A percentile compares a stretch with the other conserved stretches of the same genome.
Evolutionary conservation across 768 basidiomycete genomes (phyloP).

Genomic region (Xerocomus brunneocitrinus): DNA sequence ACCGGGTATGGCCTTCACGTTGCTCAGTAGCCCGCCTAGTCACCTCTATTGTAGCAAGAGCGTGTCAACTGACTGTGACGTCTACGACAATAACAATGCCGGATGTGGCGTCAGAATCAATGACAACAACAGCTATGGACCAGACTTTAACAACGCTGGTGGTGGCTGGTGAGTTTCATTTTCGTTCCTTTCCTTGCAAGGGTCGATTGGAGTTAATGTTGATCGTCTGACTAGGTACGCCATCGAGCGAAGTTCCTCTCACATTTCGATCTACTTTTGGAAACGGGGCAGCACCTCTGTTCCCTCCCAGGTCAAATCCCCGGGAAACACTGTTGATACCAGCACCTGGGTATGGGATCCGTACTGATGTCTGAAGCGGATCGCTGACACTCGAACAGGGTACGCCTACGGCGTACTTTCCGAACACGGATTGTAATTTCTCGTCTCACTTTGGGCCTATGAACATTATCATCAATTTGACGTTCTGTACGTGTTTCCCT

Average conservation of each 20-base stretch:
- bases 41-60: constrained; percentile 8
- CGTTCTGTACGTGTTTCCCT: constrained; percentile 15
- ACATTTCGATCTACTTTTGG: constrained; percentile 40
- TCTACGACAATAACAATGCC: constrained; percentile 18
- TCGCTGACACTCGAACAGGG: constrained; percentile 5
- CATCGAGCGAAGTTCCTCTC: constrained; percentile 24
- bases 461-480: constrained; percentile 20
- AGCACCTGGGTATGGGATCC: constrained; percentile 21
- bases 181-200: neutral
- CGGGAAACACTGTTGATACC: constrained; percentile 17
- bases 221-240: constrained; percentile 30
- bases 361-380: too few species aligned
- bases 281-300: constrained; percentile 33
- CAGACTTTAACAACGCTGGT: constrained; percentile 33
- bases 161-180: constrained; percentile 32
- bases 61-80: constrained; percentile 23
- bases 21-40: neutral
- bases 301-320: constrained; percentile 31
- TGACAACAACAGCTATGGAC: constrained; percentile 31
- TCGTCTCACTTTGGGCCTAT: constrained; percentile 13
- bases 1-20: constrained; percentile 26
- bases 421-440: constrained; percentile 13
- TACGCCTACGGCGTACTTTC: constrained; percentile 14
- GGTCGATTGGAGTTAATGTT: neutral
- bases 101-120: constrained; percentile 31